Conservation (phyloP, 2,329 filamentous ascomycete species). For the Aspergillus neoniger region DNA sequence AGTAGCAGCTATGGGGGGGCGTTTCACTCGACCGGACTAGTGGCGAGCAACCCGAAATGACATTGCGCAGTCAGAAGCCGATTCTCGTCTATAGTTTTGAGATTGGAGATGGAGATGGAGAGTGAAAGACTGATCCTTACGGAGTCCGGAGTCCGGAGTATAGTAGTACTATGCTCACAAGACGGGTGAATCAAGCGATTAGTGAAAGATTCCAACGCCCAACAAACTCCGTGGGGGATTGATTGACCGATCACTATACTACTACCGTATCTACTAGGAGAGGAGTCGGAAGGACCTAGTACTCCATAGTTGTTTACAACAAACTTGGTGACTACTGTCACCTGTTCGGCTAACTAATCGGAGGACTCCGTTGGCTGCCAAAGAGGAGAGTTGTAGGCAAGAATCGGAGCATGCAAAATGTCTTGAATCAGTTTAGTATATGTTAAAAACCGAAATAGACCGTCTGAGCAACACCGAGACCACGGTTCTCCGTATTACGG, state of each 20-base stretch:
- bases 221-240: constrained; percentile 1
- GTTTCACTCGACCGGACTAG: not conserved
- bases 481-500: constrained; percentile 5
- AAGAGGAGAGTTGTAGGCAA: not conserved
- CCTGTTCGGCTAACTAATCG: not conserved
- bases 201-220: not conserved
- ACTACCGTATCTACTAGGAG: too few relatives aligned
- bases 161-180: not conserved
- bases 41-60: too few relatives aligned
- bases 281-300: too few relatives aligned
- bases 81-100: too few relatives aligned
- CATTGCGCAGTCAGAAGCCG: too few relatives aligned
- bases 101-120: not conserved
- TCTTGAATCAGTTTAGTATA: not conserved
- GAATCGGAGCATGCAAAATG: not conserved
- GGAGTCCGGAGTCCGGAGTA: constrained; percentile 14
- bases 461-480: not conserved
- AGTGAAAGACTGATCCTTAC: not conserved
- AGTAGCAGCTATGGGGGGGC: not conserved
- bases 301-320: too few relatives aligned
- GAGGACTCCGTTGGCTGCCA: not conserved
- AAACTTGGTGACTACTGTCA: not conserved
- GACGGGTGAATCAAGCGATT: not conserved
- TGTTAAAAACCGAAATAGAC: not conserved
- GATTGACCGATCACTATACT: not conserved